Evolutionary conservation across 192 early-diverging fungal species (phyloP), one percentile per base, ranked within the genome.

Genomic region (Mortierella claussenii): DNA sequence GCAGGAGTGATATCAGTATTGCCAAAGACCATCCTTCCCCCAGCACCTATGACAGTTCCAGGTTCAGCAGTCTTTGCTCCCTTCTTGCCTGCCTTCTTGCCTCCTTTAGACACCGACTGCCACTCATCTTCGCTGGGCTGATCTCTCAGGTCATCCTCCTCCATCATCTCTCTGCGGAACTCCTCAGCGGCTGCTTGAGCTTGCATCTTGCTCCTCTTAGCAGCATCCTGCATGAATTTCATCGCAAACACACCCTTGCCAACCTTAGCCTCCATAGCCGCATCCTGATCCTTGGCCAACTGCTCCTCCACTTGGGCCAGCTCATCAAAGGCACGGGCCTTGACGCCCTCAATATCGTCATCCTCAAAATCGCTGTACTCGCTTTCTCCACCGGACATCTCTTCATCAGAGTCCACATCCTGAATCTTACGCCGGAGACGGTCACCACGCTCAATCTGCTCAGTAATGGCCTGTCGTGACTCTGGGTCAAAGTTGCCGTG

Each of bases 211-310:
- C 89, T 73, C 52, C 85, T 79, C 69, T 92, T 83, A 40, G 85
- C 83, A 20, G 89, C 91, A 53, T 91, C 87, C 81, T 94, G 93
- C 98, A 99, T 99, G 69, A 99, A 99, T 83, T 98, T 98, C 97
- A 99, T 98, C 6, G 84, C 89, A 68, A 96, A 93, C 21, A 99
- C 58, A 32, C 95, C 95, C 80, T 93, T 97, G 48, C 66, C 76
- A 32, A 81, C 80, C 42, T 83, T 84, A 3, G 74, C 75, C 43
- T 81, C 85, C 18, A 79, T 80, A 0, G 79, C 79, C 36, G 82
- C 65, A 42, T 65, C 74, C 13, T 81, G 69, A 28, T 70, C 60
- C 44, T 63, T 60, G 43, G 63, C 42, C 4, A 85, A 34, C 36
- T 85, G 79, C 2, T 69, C 60, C 62, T 88, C 87, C 24, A 93